Conservation (phyloP, 495 filamentous ascomycete species). For the Penicillium simplicissimum region DNA sequence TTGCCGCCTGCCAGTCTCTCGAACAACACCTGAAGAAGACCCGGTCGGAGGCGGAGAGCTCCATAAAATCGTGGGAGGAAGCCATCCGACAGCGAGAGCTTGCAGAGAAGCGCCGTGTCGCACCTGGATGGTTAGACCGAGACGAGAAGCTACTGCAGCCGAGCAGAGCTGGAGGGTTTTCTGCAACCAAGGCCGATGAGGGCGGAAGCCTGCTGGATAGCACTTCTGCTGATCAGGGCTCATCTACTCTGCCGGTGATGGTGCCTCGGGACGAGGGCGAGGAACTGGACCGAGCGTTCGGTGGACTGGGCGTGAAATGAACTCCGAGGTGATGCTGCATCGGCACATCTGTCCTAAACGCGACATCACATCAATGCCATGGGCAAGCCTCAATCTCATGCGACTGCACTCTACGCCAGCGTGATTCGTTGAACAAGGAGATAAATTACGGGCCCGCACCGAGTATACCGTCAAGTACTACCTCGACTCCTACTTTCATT, state of each 20-base stretch:
- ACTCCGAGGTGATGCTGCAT: neutral
- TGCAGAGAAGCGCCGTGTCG: slow-evolving; percentile 86
- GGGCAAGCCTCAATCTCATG: neutral
- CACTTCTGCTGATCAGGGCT: slow-evolving; percentile 42
- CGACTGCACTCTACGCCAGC: neutral
- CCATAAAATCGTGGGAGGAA: slow-evolving; percentile 70
- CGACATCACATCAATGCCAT: neutral
- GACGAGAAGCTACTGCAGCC: slow-evolving; percentile 84
- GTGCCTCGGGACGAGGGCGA: slow-evolving; percentile 63
- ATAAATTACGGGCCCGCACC: neutral
- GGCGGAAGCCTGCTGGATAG: slow-evolving; percentile 49
- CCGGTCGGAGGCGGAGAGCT: slow-evolving; percentile 60
- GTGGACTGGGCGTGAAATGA: slow-evolving; percentile 59
- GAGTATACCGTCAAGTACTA: neutral
- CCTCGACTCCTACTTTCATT: neutral
- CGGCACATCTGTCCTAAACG: neutral
- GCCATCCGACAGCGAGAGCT: slow-evolving; percentile 73
- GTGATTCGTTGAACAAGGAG: neutral
- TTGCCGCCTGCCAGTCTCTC: slow-evolving; percentile 74
- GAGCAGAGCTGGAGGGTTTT: slow-evolving; percentile 22
- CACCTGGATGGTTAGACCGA: slow-evolving; percentile 92
- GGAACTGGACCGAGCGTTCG: slow-evolving; percentile 89
- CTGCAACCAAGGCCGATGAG: slow-evolving; percentile 24
- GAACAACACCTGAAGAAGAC: slow-evolving; percentile 70
- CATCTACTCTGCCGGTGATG: slow-evolving; percentile 45